Evolutionary conservation across 108 stramenopile genomes (phyloP).

Genomic region (Nannochloropsis salina): DNA sequence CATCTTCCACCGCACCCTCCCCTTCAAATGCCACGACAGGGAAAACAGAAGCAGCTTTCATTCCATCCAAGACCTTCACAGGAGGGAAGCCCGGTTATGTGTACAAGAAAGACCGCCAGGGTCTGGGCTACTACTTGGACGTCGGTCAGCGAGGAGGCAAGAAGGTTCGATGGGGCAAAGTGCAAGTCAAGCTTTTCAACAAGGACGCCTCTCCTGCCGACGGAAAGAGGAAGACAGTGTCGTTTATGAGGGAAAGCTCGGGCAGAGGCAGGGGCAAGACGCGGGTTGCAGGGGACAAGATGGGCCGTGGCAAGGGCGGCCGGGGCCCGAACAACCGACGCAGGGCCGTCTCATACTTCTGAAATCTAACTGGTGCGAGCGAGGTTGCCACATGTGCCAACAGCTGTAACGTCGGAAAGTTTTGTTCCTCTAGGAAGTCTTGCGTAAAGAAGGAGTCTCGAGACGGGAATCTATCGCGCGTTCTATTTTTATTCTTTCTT

Average conservation of each 20-base stretch:
- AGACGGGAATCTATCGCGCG: no score
- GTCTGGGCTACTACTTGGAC: slow-evolving; percentile 54
- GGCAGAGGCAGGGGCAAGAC: not conserved
- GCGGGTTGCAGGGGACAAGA: not conserved
- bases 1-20: not conserved
- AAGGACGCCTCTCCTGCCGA: not conserved
- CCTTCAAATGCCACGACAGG: no score
- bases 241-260: not conserved
- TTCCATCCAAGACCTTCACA: slow-evolving; percentile 38
- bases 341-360: slow-evolving; percentile 14
- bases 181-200: not conserved
- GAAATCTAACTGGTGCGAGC: not conserved
- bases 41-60: not conserved
- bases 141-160: slow-evolving; percentile 29
- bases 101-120: slow-evolving; percentile 42
- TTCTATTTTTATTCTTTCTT: no score
- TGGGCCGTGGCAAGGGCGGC: not conserved
- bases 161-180: slow-evolving; percentile 21
- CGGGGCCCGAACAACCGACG: not conserved
- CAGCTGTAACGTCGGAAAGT: no score
- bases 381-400: no score
- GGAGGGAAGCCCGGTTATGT: slow-evolving; percentile 43
- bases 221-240: not conserved
- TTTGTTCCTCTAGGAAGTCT: no score
- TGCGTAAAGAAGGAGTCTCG: no score